Percentiles rank a stretch among this genome's conserved stretches.
phyloP scores from a whole-genome alignment of 257 asterid genomes.

The Solanum clarkiae region DNA sequence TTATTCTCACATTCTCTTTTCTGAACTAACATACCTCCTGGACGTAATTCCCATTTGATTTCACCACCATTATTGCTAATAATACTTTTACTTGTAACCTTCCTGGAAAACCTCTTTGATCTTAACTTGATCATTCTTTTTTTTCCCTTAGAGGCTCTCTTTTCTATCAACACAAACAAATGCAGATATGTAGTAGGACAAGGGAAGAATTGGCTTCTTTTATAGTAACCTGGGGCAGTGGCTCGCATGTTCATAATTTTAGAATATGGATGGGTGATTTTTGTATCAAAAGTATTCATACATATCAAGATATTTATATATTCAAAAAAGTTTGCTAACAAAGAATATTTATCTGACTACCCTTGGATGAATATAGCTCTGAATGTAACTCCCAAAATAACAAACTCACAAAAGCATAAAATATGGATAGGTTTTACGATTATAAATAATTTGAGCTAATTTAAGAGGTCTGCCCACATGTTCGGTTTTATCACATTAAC shows the following conservation, averaged over 20 bases:
- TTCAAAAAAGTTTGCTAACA: rapidly evolving
- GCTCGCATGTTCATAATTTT: no score
- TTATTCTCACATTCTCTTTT: constrained; percentile 33
- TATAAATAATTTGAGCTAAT: no score
- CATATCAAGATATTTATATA: no score
- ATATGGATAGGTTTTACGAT: background rate
- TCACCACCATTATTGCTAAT: constrained; percentile 1
- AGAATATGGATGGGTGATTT: no score
- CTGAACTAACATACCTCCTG: constrained; percentile 88
- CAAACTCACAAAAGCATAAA: constrained; percentile 1
- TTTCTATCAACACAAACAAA: background rate
- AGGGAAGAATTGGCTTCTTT: constrained; percentile 11
- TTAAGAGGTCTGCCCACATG: no score
- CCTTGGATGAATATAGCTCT: no score
- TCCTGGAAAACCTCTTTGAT: constrained; percentile 45
- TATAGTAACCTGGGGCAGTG: constrained; percentile 17
- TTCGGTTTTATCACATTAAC: no score
- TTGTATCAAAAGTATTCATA: no score
- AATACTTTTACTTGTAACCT: background rate
- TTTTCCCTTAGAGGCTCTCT: background rate
- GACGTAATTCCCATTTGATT: constrained; percentile 72
- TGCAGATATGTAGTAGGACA: background rate
- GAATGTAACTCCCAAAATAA: constrained; percentile 9
- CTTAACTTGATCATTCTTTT: constrained; percentile 45
- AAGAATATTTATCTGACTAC: no score